Conservation (phyloP, 805 yeast species). For the Nakazawaea ambrosiae region DNA sequence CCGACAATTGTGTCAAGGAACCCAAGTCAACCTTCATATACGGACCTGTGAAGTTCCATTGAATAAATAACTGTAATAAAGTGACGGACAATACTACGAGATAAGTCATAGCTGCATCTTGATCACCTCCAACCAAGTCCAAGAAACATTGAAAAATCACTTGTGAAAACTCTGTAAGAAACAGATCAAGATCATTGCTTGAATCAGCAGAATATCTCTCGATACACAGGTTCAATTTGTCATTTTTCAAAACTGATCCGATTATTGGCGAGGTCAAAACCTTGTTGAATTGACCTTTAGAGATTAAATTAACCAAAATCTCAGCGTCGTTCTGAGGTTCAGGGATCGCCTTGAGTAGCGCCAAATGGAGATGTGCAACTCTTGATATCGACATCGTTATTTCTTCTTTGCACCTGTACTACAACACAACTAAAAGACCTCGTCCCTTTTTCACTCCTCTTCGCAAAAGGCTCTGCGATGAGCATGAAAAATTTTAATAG, state of each 20-base stretch:
- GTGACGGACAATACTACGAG: slow-evolving; percentile 42
- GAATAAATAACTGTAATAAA: slow-evolving; percentile 61
- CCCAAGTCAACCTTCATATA: slow-evolving; percentile 30
- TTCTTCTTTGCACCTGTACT: too few relatives aligned
- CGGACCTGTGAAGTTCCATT: slow-evolving; percentile 83
- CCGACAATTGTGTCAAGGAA: slow-evolving; percentile 1
- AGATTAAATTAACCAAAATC: background rate
- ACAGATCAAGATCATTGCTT: background rate
- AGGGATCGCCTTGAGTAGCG: background rate
- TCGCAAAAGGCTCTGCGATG: too few relatives aligned
- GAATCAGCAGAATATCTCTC: background rate
- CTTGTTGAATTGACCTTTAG: slow-evolving; percentile 3
- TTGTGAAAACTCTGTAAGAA: too few relatives aligned
- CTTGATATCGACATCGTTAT: background rate
- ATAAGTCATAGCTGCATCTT: slow-evolving; percentile 9
- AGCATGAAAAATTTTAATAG: too few relatives aligned
- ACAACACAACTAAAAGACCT: too few relatives aligned
- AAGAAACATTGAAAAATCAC: too few relatives aligned
- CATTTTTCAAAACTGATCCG: background rate
- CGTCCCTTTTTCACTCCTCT: too few relatives aligned
- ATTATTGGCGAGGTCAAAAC: background rate
- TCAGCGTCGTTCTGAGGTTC: background rate
- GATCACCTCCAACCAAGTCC: slow-evolving; percentile 1
- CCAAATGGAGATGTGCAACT: background rate
- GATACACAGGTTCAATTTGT: background rate